phyloP scores from a whole-genome alignment of 2,329 filamentous ascomycete genomes.

The Aspergillus fructus region DNA sequence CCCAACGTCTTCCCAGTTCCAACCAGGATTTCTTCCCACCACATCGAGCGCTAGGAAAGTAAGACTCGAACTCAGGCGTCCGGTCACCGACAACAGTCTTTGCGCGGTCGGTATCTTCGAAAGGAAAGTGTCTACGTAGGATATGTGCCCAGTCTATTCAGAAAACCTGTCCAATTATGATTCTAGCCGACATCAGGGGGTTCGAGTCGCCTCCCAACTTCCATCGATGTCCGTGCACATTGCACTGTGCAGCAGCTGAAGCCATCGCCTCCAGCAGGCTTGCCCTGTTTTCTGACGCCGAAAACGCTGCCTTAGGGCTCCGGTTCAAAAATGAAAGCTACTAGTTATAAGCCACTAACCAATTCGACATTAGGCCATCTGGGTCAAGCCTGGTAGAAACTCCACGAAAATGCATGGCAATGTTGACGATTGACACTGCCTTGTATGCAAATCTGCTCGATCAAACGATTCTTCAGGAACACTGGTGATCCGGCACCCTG shows the following conservation, averaged over 20 bases:
- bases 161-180: not conserved
- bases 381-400: not conserved
- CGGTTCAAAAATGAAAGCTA: not conserved
- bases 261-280: not conserved
- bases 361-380: not conserved
- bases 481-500: not conserved
- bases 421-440: not conserved
- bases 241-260: not conserved
- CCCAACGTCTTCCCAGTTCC: not conserved
- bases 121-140: not conserved
- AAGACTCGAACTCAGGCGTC: not conserved
- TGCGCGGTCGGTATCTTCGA: not conserved
- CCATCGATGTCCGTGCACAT: not conserved
- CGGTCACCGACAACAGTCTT: not conserved
- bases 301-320: not conserved
- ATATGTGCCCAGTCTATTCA: not conserved
- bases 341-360: not conserved
- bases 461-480: constrained; percentile 1
- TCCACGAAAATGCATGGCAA: not conserved
- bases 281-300: not conserved
- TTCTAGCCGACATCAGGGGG: not conserved
- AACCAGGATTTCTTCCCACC: not conserved
- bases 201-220: not conserved
- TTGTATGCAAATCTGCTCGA: not conserved
- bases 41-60: not conserved